These are phyloP conservation scores for Candida argentea DNA, from an alignment of 805 yeast species.

Conservation along the genomic window DNA sequence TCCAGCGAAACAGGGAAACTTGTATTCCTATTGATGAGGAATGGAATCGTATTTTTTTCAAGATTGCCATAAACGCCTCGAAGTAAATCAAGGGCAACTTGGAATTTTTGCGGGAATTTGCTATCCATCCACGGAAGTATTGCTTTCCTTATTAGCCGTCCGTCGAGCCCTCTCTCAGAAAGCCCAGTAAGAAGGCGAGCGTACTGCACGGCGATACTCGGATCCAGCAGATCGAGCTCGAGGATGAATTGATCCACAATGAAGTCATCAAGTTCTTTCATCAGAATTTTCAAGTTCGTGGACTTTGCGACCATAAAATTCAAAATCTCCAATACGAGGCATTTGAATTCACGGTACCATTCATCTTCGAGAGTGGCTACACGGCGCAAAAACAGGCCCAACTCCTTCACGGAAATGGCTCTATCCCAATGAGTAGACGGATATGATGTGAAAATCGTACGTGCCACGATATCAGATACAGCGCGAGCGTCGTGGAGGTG, in stretches of 20 bases:
- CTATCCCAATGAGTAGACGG: constrained; percentile 2
- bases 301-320: constrained; percentile 13
- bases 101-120: no score
- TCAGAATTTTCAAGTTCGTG: constrained; percentile 14
- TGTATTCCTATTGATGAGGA: constrained; percentile 12
- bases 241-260: constrained; percentile 5
- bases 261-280: constrained; percentile 1
- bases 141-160: constrained; percentile 11
- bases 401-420: constrained; percentile 4
- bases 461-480: constrained; percentile 15
- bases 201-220: constrained; percentile 13
- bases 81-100: no score
- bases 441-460: constrained; percentile 11
- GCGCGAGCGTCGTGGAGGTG: constrained; percentile 9
- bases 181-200: constrained; percentile 15
- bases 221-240: constrained; percentile 11
- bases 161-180: constrained; percentile 26
- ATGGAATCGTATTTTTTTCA: no score
- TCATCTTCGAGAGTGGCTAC: constrained; percentile 18
- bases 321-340: constrained; percentile 18
- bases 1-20: constrained; percentile 14
- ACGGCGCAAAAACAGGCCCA: no score
- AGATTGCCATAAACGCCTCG: no score
- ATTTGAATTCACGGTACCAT: constrained; percentile 18
- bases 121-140: constrained; percentile 10